Evolutionary conservation across 192 early-diverging fungal species (phyloP).

Genomic region (Podila clonocystis): DNA sequence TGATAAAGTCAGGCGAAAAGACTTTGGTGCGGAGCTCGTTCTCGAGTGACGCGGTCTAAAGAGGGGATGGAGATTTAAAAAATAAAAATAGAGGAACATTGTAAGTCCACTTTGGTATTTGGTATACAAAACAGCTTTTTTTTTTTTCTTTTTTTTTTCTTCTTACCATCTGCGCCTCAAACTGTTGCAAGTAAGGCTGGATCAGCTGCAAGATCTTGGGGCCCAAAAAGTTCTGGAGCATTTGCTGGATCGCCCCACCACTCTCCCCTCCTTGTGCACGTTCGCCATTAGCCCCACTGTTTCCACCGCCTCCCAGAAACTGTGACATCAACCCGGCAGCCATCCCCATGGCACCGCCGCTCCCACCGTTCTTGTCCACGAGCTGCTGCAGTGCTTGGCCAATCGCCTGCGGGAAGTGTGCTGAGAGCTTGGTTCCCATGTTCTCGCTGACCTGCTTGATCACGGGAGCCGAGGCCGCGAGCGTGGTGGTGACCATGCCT

Average conservation of each 20-base stretch:
- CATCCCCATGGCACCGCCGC: conserved; percentile 24
- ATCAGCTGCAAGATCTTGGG: conserved; percentile 30
- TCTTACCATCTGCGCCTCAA: conserved; percentile 43
- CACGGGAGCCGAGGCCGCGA: conserved; percentile 27
- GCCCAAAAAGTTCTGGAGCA: conserved; percentile 25
- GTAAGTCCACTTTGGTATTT: neutral
- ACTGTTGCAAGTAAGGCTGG: conserved; percentile 32
- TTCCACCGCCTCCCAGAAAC: conserved; percentile 1
- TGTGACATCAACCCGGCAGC: conserved; percentile 39
- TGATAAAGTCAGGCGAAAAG: conserved; percentile 46
- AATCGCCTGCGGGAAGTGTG: conserved; percentile 14
- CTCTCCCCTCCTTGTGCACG: neutral
- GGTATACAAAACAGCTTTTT: no score
- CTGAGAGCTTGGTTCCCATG: conserved; percentile 29
- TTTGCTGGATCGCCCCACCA: conserved; percentile 22
- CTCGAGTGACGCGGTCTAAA: conserved; percentile 20
- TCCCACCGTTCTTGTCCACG: conserved; percentile 28
- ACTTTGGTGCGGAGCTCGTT: conserved; percentile 39
- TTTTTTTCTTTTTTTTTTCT: neutral
- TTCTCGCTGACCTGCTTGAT: conserved; percentile 45
- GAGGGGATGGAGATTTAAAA: neutral
- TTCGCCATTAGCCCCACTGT: neutral
- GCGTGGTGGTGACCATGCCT: conserved; percentile 26
- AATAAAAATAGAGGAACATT: neutral
- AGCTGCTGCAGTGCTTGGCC: conserved; percentile 26